phyloP scores from a whole-genome alignment of 345 rosid genomes.

The rapeseed (Brassica napus) region DNA sequence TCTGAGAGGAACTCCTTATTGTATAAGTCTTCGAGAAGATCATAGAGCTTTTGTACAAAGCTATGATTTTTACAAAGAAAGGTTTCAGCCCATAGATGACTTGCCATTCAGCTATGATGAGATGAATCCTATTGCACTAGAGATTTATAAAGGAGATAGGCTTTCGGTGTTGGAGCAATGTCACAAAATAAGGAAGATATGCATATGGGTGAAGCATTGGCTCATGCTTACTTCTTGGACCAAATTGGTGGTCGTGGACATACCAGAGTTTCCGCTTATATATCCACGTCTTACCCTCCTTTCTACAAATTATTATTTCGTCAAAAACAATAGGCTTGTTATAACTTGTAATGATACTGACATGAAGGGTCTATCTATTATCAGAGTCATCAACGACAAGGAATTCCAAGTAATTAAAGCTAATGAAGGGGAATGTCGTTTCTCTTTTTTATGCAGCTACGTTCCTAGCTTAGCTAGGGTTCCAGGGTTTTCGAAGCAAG shows the following conservation, averaged over 20 bases:
- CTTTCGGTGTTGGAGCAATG: constrained; percentile 3
- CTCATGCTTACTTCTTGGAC: not conserved
- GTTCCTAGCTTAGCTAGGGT: not conserved
- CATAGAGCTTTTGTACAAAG: not conserved
- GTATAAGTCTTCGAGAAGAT: not conserved
- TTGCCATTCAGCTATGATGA: not conserved
- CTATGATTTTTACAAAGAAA: not conserved
- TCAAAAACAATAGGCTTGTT: no score
- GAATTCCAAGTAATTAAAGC: not conserved
- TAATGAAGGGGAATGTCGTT: not conserved
- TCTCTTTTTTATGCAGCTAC: not conserved
- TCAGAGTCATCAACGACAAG: not conserved
- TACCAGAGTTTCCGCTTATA: not conserved
- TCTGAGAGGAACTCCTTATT: not conserved
- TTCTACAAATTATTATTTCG: no score
- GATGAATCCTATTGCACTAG: not conserved
- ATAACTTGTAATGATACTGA: not conserved
- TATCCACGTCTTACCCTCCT: no score
- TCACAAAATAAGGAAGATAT: not conserved
- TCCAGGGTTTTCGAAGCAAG: not conserved
- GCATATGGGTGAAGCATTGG: constrained; percentile 6
- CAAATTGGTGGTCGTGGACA: not conserved
- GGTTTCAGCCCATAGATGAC: not conserved
- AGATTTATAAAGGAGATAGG: not conserved
- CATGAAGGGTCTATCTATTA: not conserved